These are phyloP conservation scores for Phalaenopsis aphrodite DNA, from an alignment of 106 monocot genomes.

Conservation along the genomic window DNA sequence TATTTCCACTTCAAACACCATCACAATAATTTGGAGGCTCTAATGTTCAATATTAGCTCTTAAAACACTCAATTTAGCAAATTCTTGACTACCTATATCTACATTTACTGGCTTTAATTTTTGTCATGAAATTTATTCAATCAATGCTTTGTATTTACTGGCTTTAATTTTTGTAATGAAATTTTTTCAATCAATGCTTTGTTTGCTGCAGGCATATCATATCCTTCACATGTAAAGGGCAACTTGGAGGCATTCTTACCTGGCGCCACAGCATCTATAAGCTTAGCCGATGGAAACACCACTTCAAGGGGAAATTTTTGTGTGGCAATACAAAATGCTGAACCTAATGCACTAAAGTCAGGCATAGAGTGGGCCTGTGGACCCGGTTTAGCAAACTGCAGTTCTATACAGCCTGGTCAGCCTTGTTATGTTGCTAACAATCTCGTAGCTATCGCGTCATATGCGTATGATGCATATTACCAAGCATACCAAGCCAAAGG, in stretches of 20 bases:
- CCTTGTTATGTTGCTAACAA: slow-evolving; percentile 38
- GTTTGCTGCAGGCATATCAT: slow-evolving; percentile 6
- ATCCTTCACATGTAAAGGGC: neutral
- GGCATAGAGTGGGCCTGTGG: slow-evolving; percentile 53
- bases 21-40: neutral
- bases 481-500: slow-evolving; percentile 26
- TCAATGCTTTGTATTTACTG: neutral
- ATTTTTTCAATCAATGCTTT: neutral
- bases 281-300: neutral
- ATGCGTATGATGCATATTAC: slow-evolving; percentile 72
- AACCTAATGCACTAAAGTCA: slow-evolving; percentile 12
- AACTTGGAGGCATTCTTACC: neutral
- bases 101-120: neutral
- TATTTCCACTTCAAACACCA: neutral
- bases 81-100: neutral
- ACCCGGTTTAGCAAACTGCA: slow-evolving; percentile 33
- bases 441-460: slow-evolving; percentile 39
- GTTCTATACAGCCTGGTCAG: slow-evolving; percentile 30
- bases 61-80: neutral
- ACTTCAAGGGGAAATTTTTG: slow-evolving; percentile 21
- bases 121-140: neutral
- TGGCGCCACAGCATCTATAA: neutral
- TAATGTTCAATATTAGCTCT: neutral
- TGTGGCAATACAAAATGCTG: slow-evolving; percentile 29
- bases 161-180: neutral